phyloP scores from a whole-genome alignment of 2,329 filamentous ascomycete genomes.

The Alternaria hordeiaustralica region DNA sequence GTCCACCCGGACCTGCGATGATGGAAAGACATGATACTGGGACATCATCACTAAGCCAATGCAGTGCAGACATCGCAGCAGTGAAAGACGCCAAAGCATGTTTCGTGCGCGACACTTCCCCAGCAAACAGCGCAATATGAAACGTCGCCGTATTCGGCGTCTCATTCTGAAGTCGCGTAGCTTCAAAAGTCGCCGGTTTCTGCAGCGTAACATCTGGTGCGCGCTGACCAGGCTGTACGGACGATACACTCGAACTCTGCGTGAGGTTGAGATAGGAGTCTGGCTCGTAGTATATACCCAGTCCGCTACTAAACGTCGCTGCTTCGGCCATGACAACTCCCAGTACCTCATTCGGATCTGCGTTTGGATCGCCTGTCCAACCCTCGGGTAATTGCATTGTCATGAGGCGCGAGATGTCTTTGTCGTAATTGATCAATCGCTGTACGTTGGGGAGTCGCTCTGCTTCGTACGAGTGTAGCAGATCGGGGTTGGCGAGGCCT shows the following conservation, averaged over 20 bases:
- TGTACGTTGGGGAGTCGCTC: constrained; percentile 51
- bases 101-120: constrained; percentile 34
- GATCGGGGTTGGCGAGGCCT: background rate
- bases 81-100: constrained; percentile 18
- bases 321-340: constrained; percentile 35
- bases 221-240: constrained; percentile 51
- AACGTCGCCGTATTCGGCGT: constrained; percentile 54
- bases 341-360: constrained; percentile 38
- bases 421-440: constrained; percentile 49
- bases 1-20: constrained; percentile 29
- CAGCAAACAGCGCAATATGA: constrained; percentile 53
- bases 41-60: constrained; percentile 20
- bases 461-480: background rate
- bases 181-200: constrained; percentile 55
- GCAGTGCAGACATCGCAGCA: constrained; percentile 1
- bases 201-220: constrained; percentile 56
- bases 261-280: constrained; percentile 46
- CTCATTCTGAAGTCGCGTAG: constrained; percentile 53
- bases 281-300: constrained; percentile 43
- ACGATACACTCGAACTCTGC: background rate
- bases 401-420: constrained; percentile 44
- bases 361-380: constrained; percentile 39
- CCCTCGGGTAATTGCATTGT: constrained; percentile 44
- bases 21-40: constrained; percentile 37
- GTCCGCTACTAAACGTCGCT: constrained; percentile 39